A percentile compares a stretch with the other conserved stretches of the same genome.
Conservation (phyloP, 495 filamentous ascomycete species). For the Neurospora sp. region DNA sequence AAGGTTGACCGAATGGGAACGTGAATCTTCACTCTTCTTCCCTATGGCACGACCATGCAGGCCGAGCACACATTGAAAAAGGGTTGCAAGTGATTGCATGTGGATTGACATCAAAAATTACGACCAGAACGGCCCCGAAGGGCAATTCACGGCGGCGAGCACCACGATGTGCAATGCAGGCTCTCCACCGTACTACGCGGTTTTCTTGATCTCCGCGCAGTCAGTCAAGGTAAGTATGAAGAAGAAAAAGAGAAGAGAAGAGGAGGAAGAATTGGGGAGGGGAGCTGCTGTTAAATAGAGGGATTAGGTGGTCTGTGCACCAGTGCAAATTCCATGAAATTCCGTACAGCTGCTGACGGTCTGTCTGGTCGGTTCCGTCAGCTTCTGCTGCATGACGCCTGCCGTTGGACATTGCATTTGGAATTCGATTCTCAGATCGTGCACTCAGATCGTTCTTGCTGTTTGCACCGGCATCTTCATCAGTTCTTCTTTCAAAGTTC, state of each 20-base stretch:
- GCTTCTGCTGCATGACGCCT: background rate
- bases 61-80: slow-evolving; percentile 14
- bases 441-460: background rate
- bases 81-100: slow-evolving; percentile 2
- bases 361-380: background rate
- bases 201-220: background rate
- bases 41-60: slow-evolving; percentile 7
- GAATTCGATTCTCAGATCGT: background rate
- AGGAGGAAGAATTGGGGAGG: background rate
- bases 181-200: background rate
- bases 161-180: background rate
- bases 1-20: background rate
- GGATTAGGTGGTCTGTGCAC: background rate
- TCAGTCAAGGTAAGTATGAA: background rate
- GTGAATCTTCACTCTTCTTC: background rate
- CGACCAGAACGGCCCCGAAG: background rate
- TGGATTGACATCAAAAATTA: background rate
- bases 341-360: background rate
- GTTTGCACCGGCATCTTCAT: background rate
- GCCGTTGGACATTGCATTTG: background rate
- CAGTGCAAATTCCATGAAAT: background rate
- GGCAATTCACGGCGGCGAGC: background rate
- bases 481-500: background rate
- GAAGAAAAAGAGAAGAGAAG: background rate
- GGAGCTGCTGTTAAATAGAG: background rate